Base-by-base conservation (phyloP, 177 flowering plant species). In the Vitis hybrid region DNA sequence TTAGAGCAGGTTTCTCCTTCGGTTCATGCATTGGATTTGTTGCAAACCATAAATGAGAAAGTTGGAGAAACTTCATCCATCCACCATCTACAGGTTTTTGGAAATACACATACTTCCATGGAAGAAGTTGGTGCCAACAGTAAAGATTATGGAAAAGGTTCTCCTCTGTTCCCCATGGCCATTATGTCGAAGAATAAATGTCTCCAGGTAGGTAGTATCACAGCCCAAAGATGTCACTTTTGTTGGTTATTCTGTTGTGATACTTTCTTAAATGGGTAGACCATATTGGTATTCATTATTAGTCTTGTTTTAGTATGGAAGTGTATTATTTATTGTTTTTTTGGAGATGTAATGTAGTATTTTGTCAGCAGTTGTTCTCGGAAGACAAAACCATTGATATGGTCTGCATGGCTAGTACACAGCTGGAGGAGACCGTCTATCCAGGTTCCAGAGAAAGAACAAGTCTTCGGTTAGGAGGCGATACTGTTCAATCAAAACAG, bases 161-260 rank as follows among this genome's bases (percentile, higher is more conserved):
- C 49, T 33, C 18, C 75, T 17, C 12, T 59, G 38, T 52, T 61
- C 38, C 59, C 66, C 20, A n/a, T 24, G n/a, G 59, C 55, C 20
- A 57, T 31, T 57, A 14, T 69, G 24, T 59, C 70, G 50, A 52
- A 22, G 20, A 66, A 65, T 59, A 70, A 71, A 54, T 66, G 64
- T 65, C 64, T 69, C 70, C 74, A 74, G 83, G 83, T 79, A 38
- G 15, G 73, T 47, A 52, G 18, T 60, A 14, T 70, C n/a, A 4
- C 5, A 33, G 56, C 15, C 38, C 11, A 64, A 38, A 19, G 38
- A n/a, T 6, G 22, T n/a, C 47, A 24, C 58, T 74, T 22, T 20
- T 68, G 55, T n/a, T 61, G 2, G 15, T 28, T 24, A n/a, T 59
- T 33, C 38, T 17, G 0, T 20, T 22, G 38, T 44, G 20, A 22